Evolutionary conservation across 2,329 filamentous ascomycete species (phyloP), one percentile per base, ranked within the genome.

Genomic region (Sclerotinia sclerotiorum): DNA sequence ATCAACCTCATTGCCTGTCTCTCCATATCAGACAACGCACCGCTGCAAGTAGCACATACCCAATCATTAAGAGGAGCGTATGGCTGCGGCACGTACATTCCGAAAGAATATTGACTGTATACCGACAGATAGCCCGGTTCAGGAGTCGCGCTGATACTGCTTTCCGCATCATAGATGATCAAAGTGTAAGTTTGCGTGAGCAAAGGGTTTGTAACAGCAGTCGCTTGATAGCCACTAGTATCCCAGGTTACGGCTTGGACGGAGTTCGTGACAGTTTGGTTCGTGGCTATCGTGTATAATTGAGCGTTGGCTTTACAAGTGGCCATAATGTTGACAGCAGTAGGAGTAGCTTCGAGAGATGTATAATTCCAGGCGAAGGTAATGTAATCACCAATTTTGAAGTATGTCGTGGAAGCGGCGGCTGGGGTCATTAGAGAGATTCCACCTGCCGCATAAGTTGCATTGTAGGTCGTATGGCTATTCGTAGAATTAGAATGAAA

Each of bases 361-460:
- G 88, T 90, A 80, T 89, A 90, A 79, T 89, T 89, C 87, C 87
- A 90, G 58, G 79, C 82, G 78, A 85, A 87, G 19, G 86, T 89
- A 55, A 88, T 80, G 56, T 80, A 74, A 69, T 88, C 83, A 70
- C 85, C 84, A 70, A 89, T 86, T 75, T 86, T 86, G 82, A 85
- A 88, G 52, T 87, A 81, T 69, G 83, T 80, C 13, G 81, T 80
- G 15, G 78, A 76, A 3, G 80, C 81, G 8, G 80, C 77, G 51
- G 81, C 79, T 0, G 87, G 87, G 2, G 81, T 83, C 56, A 84
- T 72, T 80, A 89, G 84, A 58, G 80, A 79, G 49, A 88, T 81
- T 65, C 81, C 79, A 62, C 85, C 87, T 2, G 82, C 80, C 11
- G 83, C 80, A 65, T 84, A 81, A 49, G 79, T 77, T 0, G 80